Evolutionary conservation across 306 rosid genomes (phyloP).

Genomic region (Cicer arietinum): DNA sequence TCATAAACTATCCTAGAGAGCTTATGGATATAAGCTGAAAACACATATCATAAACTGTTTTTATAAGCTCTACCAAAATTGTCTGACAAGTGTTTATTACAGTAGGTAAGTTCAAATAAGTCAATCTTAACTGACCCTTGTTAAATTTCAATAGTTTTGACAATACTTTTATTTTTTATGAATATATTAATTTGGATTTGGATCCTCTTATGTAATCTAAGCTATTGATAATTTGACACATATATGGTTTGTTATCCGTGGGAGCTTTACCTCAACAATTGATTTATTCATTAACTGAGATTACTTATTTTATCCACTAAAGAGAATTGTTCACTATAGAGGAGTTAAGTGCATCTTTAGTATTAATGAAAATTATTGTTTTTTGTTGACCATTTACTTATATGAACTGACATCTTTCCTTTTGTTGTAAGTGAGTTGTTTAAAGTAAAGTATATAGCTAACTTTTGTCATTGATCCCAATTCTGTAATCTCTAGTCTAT

Average conservation of each 20-base stretch:
- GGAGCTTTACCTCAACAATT: neutral
- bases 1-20: too few species aligned
- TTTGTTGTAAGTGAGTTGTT: neutral
- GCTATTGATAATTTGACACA: neutral
- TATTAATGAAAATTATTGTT: neutral
- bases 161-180: neutral
- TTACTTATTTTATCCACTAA: neutral
- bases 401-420: neutral
- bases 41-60: too few species aligned
- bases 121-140: too few species aligned
- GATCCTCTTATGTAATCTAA: neutral
- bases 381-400: constrained; percentile 10
- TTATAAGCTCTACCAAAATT: too few species aligned
- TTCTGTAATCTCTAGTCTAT: neutral
- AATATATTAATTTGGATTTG: neutral
- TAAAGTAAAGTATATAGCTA: neutral
- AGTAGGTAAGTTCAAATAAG: too few species aligned
- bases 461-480: neutral
- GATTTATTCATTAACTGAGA: neutral
- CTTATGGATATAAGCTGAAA: too few species aligned
- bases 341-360: neutral
- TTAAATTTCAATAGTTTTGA: too few species aligned
- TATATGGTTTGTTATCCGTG: neutral
- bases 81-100: too few species aligned
- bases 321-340: neutral